Evolutionary conservation across 2,329 filamentous ascomycete species (phyloP), one percentile per base, ranked within the genome.

Genomic region (Berkeleyomyces basicola): DNA sequence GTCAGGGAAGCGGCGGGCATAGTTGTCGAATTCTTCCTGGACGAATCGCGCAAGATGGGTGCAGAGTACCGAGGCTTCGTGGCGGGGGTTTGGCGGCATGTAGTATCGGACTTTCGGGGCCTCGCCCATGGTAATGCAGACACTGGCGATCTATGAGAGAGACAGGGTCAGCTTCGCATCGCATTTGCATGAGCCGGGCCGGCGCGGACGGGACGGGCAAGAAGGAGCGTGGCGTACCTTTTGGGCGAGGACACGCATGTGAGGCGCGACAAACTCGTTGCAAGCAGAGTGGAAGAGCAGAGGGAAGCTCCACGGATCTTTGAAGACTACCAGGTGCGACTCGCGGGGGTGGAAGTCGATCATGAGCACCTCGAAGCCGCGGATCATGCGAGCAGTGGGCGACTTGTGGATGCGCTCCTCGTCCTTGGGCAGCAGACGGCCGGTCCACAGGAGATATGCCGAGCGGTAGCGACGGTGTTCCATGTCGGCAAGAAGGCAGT

Each of bases 241-340:
- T 72, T 95, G 88, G 37, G 93, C 90, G 62, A 97, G 75, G 46
- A 82, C 79, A 70, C 91, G 85, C 80, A 99, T 84, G 71, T 99
- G 92, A 62, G 82, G 80, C 58, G 85, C 82, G 47, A 99, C 86
- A 51, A 96, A 76, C 67, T 83, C 80, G 72, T 95, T 95, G 75
- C 93, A 97, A 61, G 81, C 83, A 0, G 92, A 92, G 71, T 99
- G 92, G 74, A 87, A 99, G 64, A 99, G 78, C 60, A 91, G 81
- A 0, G 90, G 90, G 70, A 99, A 99, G 74, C 92, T 97, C 85
- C 87, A 96, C 0, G 93, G 92, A 71, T 99, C 92, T 70, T 88
- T 80, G 70, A 99, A 96, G 0, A 90, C 95, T 68, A 96, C 79
- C 47, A 99, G 76, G 69, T 95, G 88, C 5, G 91, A 93, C 75